Evolutionary conservation across 805 yeast species (phyloP).

Genomic region (Yarrowia yakushimensis): DNA sequence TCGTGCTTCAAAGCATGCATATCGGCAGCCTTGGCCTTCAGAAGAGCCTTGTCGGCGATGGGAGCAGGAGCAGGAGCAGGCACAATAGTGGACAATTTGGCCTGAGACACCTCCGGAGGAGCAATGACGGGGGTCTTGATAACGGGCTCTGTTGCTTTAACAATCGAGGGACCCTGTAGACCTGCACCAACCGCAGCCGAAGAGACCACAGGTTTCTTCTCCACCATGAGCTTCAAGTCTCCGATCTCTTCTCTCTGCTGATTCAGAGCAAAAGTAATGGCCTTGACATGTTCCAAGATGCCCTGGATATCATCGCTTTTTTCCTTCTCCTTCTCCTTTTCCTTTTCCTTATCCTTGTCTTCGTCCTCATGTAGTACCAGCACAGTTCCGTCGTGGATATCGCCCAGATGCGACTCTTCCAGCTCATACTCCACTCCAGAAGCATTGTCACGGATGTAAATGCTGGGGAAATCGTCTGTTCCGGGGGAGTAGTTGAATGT

Average conservation of each 20-base stretch:
- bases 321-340: slow-evolving; percentile 11
- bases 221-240: slow-evolving; percentile 9
- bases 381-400: slow-evolving; percentile 57
- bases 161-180: neutral
- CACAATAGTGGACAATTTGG: neutral
- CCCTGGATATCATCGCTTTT: slow-evolving; percentile 11
- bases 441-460: slow-evolving; percentile 63
- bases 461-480: slow-evolving; percentile 66
- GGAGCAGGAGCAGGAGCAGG: slow-evolving; percentile 9
- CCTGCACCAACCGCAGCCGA: neutral
- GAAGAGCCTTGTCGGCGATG: slow-evolving; percentile 8
- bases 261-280: slow-evolving; percentile 19
- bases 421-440: slow-evolving; percentile 70
- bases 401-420: slow-evolving; percentile 62
- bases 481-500: slow-evolving; percentile 83
- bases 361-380: slow-evolving; percentile 44
- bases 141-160: slow-evolving; percentile 1
- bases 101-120: slow-evolving; percentile 9
- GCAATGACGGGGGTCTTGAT: slow-evolving; percentile 13
- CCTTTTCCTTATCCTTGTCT: slow-evolving; percentile 23
- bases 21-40: slow-evolving; percentile 25
- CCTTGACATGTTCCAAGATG: slow-evolving; percentile 20
- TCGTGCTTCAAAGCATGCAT: slow-evolving; percentile 30
- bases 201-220: neutral
- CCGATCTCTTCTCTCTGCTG: slow-evolving; percentile 19